Evolutionary conservation across 2,329 filamentous ascomycete genomes (phyloP), one percentile per base, ranked within the genome.

Genomic region (Stagonosporopsis tanaceti): DNA sequence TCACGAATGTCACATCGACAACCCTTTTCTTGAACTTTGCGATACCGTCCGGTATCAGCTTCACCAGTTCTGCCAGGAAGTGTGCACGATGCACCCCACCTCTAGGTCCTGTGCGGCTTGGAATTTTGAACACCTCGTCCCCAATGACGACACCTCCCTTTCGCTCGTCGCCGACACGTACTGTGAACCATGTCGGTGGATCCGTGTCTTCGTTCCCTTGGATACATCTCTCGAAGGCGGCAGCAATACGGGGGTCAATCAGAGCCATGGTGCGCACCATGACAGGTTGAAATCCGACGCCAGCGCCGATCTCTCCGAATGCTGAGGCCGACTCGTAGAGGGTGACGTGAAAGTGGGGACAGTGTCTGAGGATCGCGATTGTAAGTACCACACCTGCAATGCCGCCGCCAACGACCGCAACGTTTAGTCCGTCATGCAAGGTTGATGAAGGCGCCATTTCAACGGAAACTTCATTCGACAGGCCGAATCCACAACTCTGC

Each of bases 401-500:
- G n/a, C 85, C 85, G 39, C 84, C 85, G 60, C 85, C 85, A 17
- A 87, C 74, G 25, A 88, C 83, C 59, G 85, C 84, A 57, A 86
- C 69, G 44, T 72, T 74, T 62, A 78, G 76, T 11, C 63, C 44
- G 53, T 73, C 65, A 37, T 27, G 22, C 30, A 32, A 14, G 8
- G 4, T 14, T 4, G 30, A 32, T 11, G 11, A 4, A 32, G 11
- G 12, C 12, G 30, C 12, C 9, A 32, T 32, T 14, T 7, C 9
- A 11, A 12, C 14, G 11, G 12, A 14, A 7, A 12, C 4, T 11
- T 32, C 12, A 32, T 32, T 11, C 27, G 27, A 11, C 6, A 28
- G 27, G 9, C 9, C 6, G 4, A 28, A 11, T 28, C 4, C 9
- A 11, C 9, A 6, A 28, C 27, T 28, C 6, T 7, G 9, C 6